Conservation (phyloP, 768 basidiomycete genomes). For the Udeniomyces megalosporus region DNA sequence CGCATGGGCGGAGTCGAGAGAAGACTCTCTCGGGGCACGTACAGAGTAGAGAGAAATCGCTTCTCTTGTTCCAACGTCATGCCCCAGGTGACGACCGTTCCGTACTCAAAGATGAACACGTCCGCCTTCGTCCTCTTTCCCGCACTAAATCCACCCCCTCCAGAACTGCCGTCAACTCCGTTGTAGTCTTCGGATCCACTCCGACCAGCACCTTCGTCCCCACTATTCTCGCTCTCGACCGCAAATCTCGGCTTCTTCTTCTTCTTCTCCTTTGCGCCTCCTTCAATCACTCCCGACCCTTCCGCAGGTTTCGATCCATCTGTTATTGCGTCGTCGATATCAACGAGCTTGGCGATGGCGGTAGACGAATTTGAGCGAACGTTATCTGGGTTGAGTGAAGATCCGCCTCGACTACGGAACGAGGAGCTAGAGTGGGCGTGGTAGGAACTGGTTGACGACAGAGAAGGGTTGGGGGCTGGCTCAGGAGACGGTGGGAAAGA, state of each 20-base stretch:
- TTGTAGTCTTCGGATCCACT: too few relatives aligned
- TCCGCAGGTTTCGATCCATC: neutral
- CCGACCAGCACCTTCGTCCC: constrained; percentile 16
- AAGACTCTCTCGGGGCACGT: constrained; percentile 27
- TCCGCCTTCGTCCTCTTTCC: constrained; percentile 49
- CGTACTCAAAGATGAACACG: constrained; percentile 85
- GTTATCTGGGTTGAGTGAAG: constrained; percentile 9
- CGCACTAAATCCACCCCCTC: constrained; percentile 18
- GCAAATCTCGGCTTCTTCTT: constrained; percentile 18
- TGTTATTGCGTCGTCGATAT: constrained; percentile 10
- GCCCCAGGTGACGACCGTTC: constrained; percentile 92
- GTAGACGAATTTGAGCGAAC: neutral
- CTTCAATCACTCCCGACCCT: too few relatives aligned
- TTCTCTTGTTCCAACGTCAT: constrained; percentile 89
- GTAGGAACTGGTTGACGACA: neutral
- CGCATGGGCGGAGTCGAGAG: neutral
- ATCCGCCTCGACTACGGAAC: neutral
- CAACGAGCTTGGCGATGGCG: constrained; percentile 13
- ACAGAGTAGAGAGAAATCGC: constrained; percentile 80
- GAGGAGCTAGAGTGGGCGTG: neutral
- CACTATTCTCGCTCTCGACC: constrained; percentile 17
- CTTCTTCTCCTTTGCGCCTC: constrained; percentile 29
- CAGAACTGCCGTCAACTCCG: constrained; percentile 27
- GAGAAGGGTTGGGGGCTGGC: constrained; percentile 16
- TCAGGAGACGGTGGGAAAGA: constrained; percentile 40